Conservation (phyloP, 176 grass and related monocot genomes). For the Aegilops speltoides region DNA sequence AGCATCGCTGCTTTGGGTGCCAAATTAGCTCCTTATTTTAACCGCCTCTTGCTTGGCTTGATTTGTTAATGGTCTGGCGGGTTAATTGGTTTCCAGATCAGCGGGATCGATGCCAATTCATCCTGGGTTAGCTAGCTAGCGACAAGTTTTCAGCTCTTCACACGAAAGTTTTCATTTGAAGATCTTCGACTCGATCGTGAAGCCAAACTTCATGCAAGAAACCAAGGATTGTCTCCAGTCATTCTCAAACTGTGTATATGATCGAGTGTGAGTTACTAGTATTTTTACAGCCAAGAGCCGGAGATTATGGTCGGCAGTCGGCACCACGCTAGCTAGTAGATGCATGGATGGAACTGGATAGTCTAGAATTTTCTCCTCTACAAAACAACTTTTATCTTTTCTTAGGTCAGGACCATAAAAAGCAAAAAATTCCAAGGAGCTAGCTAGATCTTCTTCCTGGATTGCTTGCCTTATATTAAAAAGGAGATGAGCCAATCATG, state of each 20-base stretch:
- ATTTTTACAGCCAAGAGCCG: background rate
- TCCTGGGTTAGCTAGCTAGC: background rate
- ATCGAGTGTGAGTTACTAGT: background rate
- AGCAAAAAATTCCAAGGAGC: slow-evolving; percentile 29
- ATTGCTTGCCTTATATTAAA: slow-evolving; percentile 43
- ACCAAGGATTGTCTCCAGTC: background rate
- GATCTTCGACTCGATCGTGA: background rate
- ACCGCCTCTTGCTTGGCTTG: slow-evolving; percentile 10
- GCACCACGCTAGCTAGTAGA: background rate
- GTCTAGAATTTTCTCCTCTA: slow-evolving; percentile 1
- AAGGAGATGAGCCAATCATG: slow-evolving; percentile 41
- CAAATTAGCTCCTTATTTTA: slow-evolving; percentile 21
- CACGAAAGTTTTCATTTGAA: background rate
- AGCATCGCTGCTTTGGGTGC: slow-evolving; percentile 39
- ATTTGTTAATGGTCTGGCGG: background rate
- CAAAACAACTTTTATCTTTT: slow-evolving; percentile 12
- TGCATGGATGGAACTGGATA: slow-evolving; percentile 7
- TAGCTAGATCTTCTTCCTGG: slow-evolving; percentile 41
- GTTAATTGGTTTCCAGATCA: slow-evolving; percentile 39
- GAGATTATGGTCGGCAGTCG: background rate
- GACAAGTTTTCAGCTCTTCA: background rate
- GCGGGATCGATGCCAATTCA: slow-evolving; percentile 29
- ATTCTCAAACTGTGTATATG: background rate
- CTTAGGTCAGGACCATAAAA: slow-evolving; percentile 18
- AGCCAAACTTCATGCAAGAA: background rate